These are phyloP conservation scores for Russula sp. DNA, from an alignment of 768 basidiomycete species.

Conservation along the genomic window DNA sequence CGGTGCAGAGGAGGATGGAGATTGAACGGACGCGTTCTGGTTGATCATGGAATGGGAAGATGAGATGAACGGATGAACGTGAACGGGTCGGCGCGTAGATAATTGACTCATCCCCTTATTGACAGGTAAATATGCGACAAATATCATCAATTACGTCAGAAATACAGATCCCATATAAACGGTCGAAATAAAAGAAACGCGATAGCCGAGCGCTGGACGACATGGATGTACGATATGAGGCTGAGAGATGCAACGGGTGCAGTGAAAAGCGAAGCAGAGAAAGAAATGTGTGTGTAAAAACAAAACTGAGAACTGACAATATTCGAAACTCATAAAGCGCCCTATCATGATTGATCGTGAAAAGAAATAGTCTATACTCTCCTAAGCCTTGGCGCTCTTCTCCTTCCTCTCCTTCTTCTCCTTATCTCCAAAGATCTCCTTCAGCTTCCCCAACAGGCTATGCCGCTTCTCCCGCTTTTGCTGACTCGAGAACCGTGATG, in stretches of 20 bases:
- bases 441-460: constrained; percentile 28
- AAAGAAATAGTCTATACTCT: constrained; percentile 5
- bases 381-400: constrained; percentile 22
- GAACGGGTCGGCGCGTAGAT: neutral
- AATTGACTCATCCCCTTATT: neutral
- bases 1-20: too few species aligned
- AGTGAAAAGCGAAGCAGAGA: neutral
- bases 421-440: constrained; percentile 30
- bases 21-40: neutral
- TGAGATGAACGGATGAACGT: too few species aligned
- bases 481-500: constrained; percentile 26
- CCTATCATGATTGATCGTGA: constrained; percentile 13
- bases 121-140: neutral
- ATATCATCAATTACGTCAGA: constrained; percentile 13
- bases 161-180: constrained; percentile 1
- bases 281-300: neutral
- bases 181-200: neutral
- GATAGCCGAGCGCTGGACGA: neutral
- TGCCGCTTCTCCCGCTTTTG: constrained; percentile 29
- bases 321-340: neutral
- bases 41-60: neutral
- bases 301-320: neutral
- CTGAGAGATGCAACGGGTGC: neutral
- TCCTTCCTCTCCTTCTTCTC: constrained; percentile 25
- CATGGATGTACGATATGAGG: constrained; percentile 8